Conservation (phyloP, 139 green algal species). For the Zygnema circumcarinatum region DNA sequence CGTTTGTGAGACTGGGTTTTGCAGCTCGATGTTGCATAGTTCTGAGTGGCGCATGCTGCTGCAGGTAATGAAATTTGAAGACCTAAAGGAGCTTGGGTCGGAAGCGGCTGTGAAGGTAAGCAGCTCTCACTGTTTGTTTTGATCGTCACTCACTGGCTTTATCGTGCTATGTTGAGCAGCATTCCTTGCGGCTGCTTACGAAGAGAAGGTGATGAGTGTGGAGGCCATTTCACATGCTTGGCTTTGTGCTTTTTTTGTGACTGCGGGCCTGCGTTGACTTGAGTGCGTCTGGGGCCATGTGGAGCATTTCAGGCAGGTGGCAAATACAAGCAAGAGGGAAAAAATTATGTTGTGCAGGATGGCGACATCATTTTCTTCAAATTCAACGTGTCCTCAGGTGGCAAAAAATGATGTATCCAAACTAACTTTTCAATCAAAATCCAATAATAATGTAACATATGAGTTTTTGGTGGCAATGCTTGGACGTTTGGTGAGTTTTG, state of each 20-base stretch:
- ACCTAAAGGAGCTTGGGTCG: constrained; percentile 50
- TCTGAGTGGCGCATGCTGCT: no score
- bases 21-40: no score
- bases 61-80: constrained; percentile 65
- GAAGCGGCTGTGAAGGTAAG: constrained; percentile 59
- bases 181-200: no score
- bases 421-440: neutral
- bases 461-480: no score
- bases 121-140: neutral
- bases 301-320: constrained; percentile 95
- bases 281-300: no score
- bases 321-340: constrained; percentile 97
- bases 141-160: neutral
- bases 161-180: neutral
- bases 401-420: constrained; percentile 64
- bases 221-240: no score
- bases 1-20: no score
- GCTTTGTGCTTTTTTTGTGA: no score
- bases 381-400: constrained; percentile 77
- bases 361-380: constrained; percentile 97
- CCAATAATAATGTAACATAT: no score
- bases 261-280: no score
- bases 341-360: constrained; percentile 89
- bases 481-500: no score
- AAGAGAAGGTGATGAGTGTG: no score